Base-by-base conservation (phyloP, 495 filamentous ascomycete genomes). In the Penicillium pulvis region DNA sequence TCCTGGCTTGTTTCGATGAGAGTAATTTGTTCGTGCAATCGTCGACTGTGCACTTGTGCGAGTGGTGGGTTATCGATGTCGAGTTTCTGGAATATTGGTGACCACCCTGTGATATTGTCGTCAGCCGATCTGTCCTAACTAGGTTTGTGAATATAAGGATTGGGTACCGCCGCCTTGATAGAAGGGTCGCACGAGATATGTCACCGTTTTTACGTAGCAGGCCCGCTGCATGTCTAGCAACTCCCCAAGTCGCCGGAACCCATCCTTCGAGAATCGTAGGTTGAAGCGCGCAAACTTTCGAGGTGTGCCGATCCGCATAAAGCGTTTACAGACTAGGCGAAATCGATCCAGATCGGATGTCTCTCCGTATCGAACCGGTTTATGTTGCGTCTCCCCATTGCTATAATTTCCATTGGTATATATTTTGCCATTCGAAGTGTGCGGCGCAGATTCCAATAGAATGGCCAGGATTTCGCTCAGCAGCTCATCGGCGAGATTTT, bases 161-260 rank as follows among this genome's bases (percentile, higher is more conserved):
- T 64, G 55, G 61, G 56, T 80, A 79, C 73, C 72, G 67, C 67
- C 73, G 71, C 75, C 75, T 66, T 76, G 71, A 72, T 89, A 89
- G 69, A 88, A 88, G 53, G 81, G 85, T 64, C 86, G 86, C 67
- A 90, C 83, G 73, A 90, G 81, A 68, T 90, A 90, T 62, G 84
- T 87, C 68, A 90, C 84, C 65, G 86, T 83, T 69, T 79, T 84
- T 48, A 88, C 85, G 72, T 86, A 80, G 58, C 73, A 77, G 36
- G 84, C 81, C 19, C 87, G 76, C 65, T 86, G 80, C 75, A 77
- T 80, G 53, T 67, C 55, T 47, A 80, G 56, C 42, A 80, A 59
- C 33, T 78, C 74, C 20, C 85, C 79, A 46, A 90, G 68, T 46
- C 81, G 73, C 31, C 73, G 67, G 51, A 90, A 83, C 1, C 85